Evolutionary conservation across 495 filamentous ascomycete species (phyloP).

Genomic region (Cairneyella variabilis): DNA sequence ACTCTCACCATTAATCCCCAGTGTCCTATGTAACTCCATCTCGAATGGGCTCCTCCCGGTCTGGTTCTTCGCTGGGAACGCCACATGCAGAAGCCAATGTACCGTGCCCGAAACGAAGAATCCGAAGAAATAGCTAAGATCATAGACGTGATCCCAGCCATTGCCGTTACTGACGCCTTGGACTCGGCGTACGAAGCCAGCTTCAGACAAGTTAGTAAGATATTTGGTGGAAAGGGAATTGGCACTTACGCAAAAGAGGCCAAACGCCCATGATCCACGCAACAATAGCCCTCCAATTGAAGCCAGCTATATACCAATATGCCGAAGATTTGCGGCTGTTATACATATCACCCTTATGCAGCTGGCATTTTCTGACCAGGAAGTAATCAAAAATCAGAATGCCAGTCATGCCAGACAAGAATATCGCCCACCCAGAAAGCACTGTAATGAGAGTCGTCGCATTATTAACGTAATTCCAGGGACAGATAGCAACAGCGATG

Average conservation of each 20-base stretch:
- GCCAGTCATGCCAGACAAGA: slow-evolving; percentile 39
- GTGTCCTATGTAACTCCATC: slow-evolving; percentile 16
- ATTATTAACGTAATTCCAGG: slow-evolving; percentile 48
- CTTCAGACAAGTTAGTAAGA: slow-evolving; percentile 10
- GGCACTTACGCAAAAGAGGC: slow-evolving; percentile 18
- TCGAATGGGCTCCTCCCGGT: slow-evolving; percentile 18
- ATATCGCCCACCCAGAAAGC: slow-evolving; percentile 44
- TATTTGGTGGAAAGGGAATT: not conserved
- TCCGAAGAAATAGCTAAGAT: slow-evolving; percentile 25
- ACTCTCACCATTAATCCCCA: not conserved
- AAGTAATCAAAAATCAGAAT: slow-evolving; percentile 41
- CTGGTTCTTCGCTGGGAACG: slow-evolving; percentile 20
- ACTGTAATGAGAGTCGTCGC: slow-evolving; percentile 47
- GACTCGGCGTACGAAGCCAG: slow-evolving; percentile 26
- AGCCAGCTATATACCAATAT: slow-evolving; percentile 69
- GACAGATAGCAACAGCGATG: slow-evolving; percentile 43
- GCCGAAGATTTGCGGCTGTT: slow-evolving; percentile 56
- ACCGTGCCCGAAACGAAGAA: slow-evolving; percentile 20
- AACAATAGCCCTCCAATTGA: slow-evolving; percentile 78
- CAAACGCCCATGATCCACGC: slow-evolving; percentile 78
- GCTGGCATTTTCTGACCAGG: slow-evolving; percentile 54
- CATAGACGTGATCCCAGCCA: slow-evolving; percentile 25
- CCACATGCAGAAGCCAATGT: slow-evolving; percentile 14
- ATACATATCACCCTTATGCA: slow-evolving; percentile 75
- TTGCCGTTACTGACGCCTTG: slow-evolving; percentile 9